Conservation (phyloP, 129 eudicot species). For the Chrysanthemum seticuspe region DNA sequence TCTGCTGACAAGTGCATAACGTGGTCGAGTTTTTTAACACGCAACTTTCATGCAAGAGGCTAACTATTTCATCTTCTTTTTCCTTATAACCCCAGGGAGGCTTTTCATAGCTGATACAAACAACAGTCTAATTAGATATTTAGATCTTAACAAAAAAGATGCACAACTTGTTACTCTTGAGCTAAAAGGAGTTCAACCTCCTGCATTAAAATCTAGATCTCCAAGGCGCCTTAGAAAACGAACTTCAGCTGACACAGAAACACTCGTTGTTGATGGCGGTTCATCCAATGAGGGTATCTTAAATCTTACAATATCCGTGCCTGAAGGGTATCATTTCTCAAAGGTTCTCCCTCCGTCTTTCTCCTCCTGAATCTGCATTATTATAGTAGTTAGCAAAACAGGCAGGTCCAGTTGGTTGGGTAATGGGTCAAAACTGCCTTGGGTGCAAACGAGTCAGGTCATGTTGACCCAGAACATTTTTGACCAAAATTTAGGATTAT, state of each 20-base stretch:
- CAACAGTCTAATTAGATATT: conserved; percentile 75
- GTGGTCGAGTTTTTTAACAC: conserved; percentile 2
- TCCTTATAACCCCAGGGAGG: conserved; percentile 51
- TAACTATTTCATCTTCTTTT: conserved; percentile 2
- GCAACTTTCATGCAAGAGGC: conserved; percentile 13
- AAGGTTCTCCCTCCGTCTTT: conserved; percentile 60
- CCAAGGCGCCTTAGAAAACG: conserved; percentile 82
- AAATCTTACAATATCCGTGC: conserved; percentile 61
- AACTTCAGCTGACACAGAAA: conserved; percentile 62
- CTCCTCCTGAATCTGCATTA: not conserved
- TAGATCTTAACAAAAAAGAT: conserved; percentile 57
- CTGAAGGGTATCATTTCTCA: conserved; percentile 94
- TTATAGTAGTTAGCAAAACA: conserved; percentile 7
- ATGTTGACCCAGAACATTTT: not conserved
- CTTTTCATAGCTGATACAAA: conserved; percentile 87
- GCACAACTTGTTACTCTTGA: conserved; percentile 67
- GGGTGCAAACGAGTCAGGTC: not conserved
- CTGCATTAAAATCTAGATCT: conserved; percentile 58
- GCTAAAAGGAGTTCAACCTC: conserved; percentile 89
- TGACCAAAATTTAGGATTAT: not conserved
- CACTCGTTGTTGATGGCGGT: conserved; percentile 62
- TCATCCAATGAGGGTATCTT: conserved; percentile 71
- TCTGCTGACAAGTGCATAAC: conserved; percentile 1
- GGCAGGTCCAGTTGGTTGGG: not conserved
- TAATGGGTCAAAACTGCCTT: not conserved